phyloP scores from a whole-genome alignment of 73 alveolate species.

The Effrenium voratum region DNA sequence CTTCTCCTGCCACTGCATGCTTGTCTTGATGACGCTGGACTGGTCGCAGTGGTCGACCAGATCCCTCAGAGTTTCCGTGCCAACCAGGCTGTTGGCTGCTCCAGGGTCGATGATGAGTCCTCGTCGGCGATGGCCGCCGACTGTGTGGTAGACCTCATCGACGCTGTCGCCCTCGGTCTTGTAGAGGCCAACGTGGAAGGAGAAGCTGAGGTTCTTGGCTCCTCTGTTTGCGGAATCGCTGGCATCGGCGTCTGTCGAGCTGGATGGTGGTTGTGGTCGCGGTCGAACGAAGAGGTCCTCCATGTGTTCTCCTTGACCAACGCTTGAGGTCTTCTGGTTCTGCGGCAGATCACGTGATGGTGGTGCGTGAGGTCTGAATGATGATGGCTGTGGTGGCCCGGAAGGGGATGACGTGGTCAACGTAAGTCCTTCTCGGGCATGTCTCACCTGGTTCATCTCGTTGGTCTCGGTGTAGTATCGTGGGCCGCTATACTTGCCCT shows the following conservation, averaged over 20 bases:
- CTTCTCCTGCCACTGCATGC: not conserved
- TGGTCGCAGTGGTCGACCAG: not conserved
- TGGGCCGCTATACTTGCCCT: not conserved
- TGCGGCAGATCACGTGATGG: too few species aligned
- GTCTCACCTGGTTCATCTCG: not conserved
- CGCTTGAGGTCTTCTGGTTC: too few species aligned
- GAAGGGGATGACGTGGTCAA: too few species aligned
- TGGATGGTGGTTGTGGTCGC: not conserved
- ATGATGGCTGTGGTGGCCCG: too few species aligned
- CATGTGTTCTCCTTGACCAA: too few species aligned
- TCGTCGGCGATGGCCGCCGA: not conserved
- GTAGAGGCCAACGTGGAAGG: not conserved
- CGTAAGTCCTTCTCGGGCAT: not conserved
- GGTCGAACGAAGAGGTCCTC: not conserved
- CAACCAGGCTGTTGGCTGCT: not conserved
- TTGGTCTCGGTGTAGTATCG: not conserved
- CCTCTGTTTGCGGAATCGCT: not conserved
- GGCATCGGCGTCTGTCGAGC: not conserved
- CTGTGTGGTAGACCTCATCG: not conserved
- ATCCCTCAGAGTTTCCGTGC: not conserved
- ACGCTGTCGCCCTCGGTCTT: not conserved
- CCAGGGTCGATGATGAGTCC: not conserved
- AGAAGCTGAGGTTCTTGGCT: not conserved
- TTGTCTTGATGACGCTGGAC: not conserved
- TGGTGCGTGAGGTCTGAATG: too few species aligned